These are phyloP conservation scores for Grigorovia jiainica DNA, from an alignment of 805 yeast genomes.

Conservation along the genomic window DNA sequence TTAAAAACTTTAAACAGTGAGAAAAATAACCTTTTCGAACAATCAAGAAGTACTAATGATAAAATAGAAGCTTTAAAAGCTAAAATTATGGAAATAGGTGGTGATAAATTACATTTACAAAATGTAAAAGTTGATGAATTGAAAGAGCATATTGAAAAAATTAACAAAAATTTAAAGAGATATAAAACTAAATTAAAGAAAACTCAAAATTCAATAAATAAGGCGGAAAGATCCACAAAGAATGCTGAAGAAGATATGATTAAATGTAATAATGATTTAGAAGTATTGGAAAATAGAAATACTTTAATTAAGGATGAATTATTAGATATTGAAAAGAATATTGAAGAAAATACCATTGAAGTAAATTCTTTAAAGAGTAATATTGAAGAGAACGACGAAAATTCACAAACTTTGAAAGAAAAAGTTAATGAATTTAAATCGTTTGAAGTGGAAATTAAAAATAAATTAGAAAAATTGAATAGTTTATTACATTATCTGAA, in stretches of 20 bases:
- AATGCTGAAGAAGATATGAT: conserved; percentile 41
- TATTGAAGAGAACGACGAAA: conserved; percentile 33
- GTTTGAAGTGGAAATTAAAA: conserved; percentile 55
- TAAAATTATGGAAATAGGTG: conserved; percentile 84
- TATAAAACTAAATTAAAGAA: conserved; percentile 51
- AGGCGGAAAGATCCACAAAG: conserved; percentile 39
- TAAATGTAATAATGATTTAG: conserved; percentile 30
- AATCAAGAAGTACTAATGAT: conserved; percentile 41
- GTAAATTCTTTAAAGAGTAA: conserved; percentile 35
- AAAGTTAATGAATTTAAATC: conserved; percentile 51
- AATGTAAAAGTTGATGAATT: conserved; percentile 74
- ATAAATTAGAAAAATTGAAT: conserved; percentile 50
- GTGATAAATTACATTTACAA: conserved; percentile 70
- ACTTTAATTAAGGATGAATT: conserved; percentile 30
- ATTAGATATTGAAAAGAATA: conserved; percentile 19
- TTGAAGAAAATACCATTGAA: conserved; percentile 33
- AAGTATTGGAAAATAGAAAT: conserved; percentile 20
- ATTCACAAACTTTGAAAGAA: conserved; percentile 31
- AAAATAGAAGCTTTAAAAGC: conserved; percentile 58
- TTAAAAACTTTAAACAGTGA: conserved; percentile 32
- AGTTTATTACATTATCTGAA: conserved; percentile 30
- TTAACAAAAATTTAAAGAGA: conserved; percentile 45
- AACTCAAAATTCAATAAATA: conserved; percentile 51
- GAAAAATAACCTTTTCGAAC: conserved; percentile 37
- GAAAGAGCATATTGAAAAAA: conserved; percentile 52